These are phyloP conservation scores for Tricholoma furcatifolium DNA, from an alignment of 768 basidiomycete genomes.

Conservation along the genomic window DNA sequence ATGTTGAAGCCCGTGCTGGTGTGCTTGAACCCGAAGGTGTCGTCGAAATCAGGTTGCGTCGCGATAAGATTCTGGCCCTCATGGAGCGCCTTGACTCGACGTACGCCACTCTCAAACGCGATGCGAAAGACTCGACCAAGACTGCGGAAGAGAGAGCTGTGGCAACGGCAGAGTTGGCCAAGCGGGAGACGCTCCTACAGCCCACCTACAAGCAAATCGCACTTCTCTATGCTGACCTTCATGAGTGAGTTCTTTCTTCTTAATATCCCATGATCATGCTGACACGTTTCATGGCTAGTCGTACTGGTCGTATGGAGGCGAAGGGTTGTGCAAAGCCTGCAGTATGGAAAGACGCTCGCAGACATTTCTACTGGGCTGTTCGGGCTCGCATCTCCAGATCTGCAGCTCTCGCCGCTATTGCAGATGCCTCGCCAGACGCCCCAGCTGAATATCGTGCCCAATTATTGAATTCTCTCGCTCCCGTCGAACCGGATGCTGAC, in stretches of 20 bases:
- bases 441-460: conserved; percentile 64
- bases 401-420: conserved; percentile 58
- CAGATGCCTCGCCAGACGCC: conserved; percentile 70
- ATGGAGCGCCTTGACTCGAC: conserved; percentile 93
- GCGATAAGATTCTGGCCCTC: conserved; percentile 83
- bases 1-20: conserved; percentile 93
- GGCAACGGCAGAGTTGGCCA: conserved; percentile 65
- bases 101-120: conserved; percentile 79
- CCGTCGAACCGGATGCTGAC: conserved; percentile 48
- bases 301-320: conserved; percentile 94
- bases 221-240: conserved; percentile 92
- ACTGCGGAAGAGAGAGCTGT: conserved; percentile 71
- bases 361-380: conserved; percentile 92
- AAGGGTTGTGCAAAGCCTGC: conserved; percentile 90
- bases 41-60: conserved; percentile 96
- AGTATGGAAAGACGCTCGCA: conserved; percentile 86
- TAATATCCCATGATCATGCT: conserved; percentile 9
- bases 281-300: conserved; percentile 45
- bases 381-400: conserved; percentile 79
- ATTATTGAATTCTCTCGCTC: conserved; percentile 62
- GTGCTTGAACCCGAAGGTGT: conserved; percentile 97
- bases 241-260: conserved; percentile 64
- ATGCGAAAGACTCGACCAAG: conserved; percentile 73
- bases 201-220: conserved; percentile 95
- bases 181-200: conserved; percentile 76